Base-by-base conservation (phyloP, 2,329 filamentous ascomycete species). In the Basipetospora chlamydospora region DNA sequence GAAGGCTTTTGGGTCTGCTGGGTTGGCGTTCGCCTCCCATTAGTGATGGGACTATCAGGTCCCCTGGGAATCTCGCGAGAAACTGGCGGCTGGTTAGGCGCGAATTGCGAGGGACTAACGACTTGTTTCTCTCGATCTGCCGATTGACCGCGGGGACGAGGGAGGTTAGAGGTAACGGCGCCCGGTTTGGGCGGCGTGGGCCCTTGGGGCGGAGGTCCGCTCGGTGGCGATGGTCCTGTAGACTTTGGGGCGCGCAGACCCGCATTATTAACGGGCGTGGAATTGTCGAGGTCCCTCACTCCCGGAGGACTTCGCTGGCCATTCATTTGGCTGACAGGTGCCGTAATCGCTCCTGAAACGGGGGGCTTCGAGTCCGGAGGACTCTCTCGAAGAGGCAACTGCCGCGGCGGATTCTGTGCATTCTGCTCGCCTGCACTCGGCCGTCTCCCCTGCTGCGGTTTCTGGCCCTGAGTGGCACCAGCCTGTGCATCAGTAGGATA, bases 401-500 rank as follows among this genome's bases (percentile, higher is more conserved):
- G 56, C 11, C 66, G 59, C 16, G 45, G 44, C 10, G 49, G 38
- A 28, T 46, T 53, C 22, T 45, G 46, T 2, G 42, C 42, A 30
- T 46, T 52, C 22, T 46, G 45, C 31, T 60, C 58, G 18, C 58
- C 55, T n/a, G 49, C 49, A 39, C 64, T 67, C 5, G 64, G 63
- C 28, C 64, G 57, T 34, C 60, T 54, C 21, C 49, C 47, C 37
- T 64, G 61, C 8, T 54, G 50, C 15, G 51, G 43, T 40, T 59
- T 60, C 42, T 62, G 62, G 5, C 54, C 50, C n/a, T n/a, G n/a
- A n/a, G n/a, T n/a, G 25, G 46, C 30, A 9, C 44, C 42, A 16
- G 56, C 55, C 42, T 64, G 66, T 4, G 66, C 59, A 49, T 95
- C 87, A 46, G 83, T 88, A 2, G 90, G 90, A 56, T 98, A 98